phyloP scores from a whole-genome alignment of 768 basidiomycete genomes.

The Mycena galericulata region DNA sequence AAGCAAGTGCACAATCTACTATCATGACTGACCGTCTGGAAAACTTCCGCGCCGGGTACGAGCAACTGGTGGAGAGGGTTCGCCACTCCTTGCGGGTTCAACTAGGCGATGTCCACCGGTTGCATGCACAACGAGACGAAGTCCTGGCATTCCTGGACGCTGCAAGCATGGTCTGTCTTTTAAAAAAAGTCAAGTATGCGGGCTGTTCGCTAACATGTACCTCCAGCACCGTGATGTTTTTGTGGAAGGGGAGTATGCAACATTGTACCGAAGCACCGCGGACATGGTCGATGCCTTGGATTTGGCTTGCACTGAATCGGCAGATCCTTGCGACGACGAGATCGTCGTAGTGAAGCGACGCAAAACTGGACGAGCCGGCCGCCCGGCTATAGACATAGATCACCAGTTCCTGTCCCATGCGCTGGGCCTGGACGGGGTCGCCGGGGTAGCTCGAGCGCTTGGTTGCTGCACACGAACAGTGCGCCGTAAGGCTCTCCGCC shows the following conservation, averaged over 20 bases:
- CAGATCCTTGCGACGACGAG: neutral
- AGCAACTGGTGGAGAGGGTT: neutral
- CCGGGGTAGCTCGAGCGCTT: neutral
- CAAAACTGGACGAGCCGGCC: neutral
- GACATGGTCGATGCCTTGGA: too few relatives aligned
- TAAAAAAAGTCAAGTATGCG: too few relatives aligned
- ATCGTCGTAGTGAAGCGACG: neutral
- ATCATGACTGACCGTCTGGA: neutral
- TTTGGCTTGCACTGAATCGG: neutral
- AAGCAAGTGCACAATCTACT: too few relatives aligned
- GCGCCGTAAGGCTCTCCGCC: neutral
- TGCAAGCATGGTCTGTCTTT: neutral
- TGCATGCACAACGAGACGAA: slow-evolving; percentile 10
- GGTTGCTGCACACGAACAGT: neutral
- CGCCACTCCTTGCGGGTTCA: neutral
- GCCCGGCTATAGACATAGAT: neutral
- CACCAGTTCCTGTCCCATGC: neutral
- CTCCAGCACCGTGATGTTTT: neutral
- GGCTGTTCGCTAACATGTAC: too few relatives aligned
- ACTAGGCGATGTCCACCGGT: neutral
- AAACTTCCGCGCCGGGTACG: neutral
- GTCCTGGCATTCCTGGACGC: slow-evolving; percentile 19
- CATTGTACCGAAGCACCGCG: too few relatives aligned
- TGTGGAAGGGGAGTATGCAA: too few relatives aligned
- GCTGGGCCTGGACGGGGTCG: neutral